Percentiles rank a stretch among this genome's conserved stretches.
Evolutionary conservation across 1,284 basidiomycete species (phyloP).

Genomic region (Rhodofomes roseus): DNA sequence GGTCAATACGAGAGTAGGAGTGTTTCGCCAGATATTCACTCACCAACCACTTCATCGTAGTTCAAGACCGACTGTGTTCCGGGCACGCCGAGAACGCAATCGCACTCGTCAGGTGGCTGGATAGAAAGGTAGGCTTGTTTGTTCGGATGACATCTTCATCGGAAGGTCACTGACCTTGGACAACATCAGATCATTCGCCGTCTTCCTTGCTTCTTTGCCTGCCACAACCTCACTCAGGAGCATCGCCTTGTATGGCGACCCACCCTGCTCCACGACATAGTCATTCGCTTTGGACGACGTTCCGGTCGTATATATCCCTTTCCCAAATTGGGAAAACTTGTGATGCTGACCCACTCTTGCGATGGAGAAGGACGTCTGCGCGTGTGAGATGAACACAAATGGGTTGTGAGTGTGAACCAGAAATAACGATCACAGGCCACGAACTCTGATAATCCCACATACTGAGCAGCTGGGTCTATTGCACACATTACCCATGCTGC

Average conservation of each 20-base stretch:
- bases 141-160: neutral
- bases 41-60: neutral
- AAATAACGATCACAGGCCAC: neutral
- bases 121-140: neutral
- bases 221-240: neutral
- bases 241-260: neutral
- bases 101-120: neutral
- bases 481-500: neutral
- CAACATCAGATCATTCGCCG: neutral
- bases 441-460: slow-evolving; percentile 12
- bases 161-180: neutral
- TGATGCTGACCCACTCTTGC: slow-evolving; percentile 1
- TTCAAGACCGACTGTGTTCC: neutral
- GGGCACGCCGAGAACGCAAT: neutral
- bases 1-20: neutral
- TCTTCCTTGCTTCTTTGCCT: neutral
- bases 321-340: slow-evolving; percentile 10
- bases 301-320: neutral
- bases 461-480: slow-evolving; percentile 1
- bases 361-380: slow-evolving; percentile 12
- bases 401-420: neutral
- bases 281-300: neutral
- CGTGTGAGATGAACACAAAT: neutral
- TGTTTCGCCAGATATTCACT: neutral
- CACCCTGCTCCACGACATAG: neutral